A percentile compares a stretch with the other conserved stretches of the same genome.
Conservation (phyloP, 106 monocot species). For the Agapanthus africanus region DNA sequence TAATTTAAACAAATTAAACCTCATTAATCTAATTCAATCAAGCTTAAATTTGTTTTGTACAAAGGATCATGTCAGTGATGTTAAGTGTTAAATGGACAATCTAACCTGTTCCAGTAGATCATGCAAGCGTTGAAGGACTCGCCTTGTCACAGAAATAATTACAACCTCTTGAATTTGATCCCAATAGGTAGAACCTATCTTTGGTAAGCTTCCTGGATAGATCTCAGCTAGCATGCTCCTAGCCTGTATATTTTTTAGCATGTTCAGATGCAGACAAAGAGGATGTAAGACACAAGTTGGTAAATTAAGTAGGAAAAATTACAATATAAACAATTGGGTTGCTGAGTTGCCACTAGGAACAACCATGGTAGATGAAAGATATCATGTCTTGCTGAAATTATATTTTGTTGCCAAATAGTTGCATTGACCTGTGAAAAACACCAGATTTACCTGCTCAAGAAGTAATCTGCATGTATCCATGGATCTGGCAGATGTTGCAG, state of each 20-base stretch:
- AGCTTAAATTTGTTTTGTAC: too few relatives aligned
- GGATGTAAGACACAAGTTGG: neutral
- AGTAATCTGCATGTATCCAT: constrained; percentile 68
- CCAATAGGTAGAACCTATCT: constrained; percentile 63
- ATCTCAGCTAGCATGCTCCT: constrained; percentile 71
- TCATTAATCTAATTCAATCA: too few relatives aligned
- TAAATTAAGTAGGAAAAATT: neutral
- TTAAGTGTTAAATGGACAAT: constrained; percentile 6
- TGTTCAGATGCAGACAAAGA: neutral
- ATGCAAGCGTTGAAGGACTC: constrained; percentile 63
- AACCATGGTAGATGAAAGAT: neutral
- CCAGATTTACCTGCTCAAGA: constrained; percentile 56
- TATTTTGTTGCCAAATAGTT: neutral
- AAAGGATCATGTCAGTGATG: too few relatives aligned
- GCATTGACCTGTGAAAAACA: neutral
- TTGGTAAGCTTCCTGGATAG: constrained; percentile 65
- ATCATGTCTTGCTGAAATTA: neutral
- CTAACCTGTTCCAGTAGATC: constrained; percentile 79
- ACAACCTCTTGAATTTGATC: constrained; percentile 77
- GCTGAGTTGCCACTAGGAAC: neutral
- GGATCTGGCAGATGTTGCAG: constrained; percentile 60
- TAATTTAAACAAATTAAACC: neutral
- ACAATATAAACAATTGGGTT: neutral
- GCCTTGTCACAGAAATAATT: constrained; percentile 48
- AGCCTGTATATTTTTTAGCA: constrained; percentile 48